Conservation (phyloP, 169 alveolate species). For the Cryptosporidium viatorum region DNA sequence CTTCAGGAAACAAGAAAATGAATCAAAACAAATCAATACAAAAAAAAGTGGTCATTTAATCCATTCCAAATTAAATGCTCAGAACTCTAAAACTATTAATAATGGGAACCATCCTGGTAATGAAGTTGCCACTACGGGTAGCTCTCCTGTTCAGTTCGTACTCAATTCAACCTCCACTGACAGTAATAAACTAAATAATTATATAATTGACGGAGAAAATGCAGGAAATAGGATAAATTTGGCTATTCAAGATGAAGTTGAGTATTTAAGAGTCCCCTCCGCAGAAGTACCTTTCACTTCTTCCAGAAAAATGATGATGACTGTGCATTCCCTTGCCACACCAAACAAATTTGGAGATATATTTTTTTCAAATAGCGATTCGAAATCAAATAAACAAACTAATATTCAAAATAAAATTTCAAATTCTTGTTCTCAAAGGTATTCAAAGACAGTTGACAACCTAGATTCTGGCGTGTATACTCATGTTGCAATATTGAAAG, state of each 20-base stretch:
- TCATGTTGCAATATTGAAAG: conserved; percentile 90
- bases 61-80: neutral
- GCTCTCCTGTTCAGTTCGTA: conserved; percentile 34
- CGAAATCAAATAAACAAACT: neutral
- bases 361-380: conserved; percentile 24
- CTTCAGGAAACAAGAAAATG: neutral
- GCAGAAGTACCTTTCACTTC: conserved; percentile 92
- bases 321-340: conserved; percentile 85
- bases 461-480: conserved; percentile 78
- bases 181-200: conserved; percentile 6
- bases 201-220: neutral
- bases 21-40: conserved; percentile 8
- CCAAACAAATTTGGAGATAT: conserved; percentile 80
- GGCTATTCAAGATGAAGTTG: conserved; percentile 20
- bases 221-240: neutral
- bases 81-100: neutral
- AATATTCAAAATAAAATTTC: conserved; percentile 1
- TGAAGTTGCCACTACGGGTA: conserved; percentile 49
- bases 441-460: conserved; percentile 57
- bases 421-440: neutral
- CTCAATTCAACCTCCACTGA: neutral
- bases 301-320: conserved; percentile 88
- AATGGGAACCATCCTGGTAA: neutral
- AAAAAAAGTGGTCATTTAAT: neutral
- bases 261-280: conserved; percentile 44